These are phyloP conservation scores for Plasmodium malariae DNA, from an alignment of 169 alveolate genomes.

Conservation along the genomic window DNA sequence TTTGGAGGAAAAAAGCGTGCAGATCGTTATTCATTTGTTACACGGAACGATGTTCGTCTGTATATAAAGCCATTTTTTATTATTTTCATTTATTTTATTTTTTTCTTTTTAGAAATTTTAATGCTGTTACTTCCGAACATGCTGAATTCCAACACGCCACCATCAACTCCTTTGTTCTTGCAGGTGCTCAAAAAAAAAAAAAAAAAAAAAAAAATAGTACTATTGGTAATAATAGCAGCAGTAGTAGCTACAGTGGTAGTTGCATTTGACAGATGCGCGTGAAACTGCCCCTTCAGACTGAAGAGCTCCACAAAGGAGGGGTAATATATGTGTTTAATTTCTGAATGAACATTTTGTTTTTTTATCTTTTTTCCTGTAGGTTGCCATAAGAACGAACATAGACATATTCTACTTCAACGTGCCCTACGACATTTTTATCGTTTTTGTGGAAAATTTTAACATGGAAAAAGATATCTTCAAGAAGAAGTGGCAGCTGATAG, in stretches of 20 bases:
- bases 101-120: conserved; percentile 31
- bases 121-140: conserved; percentile 70
- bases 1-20: background rate
- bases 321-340: too few species aligned
- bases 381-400: conserved; percentile 80
- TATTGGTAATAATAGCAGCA: background rate
- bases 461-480: conserved; percentile 79
- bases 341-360: too few species aligned
- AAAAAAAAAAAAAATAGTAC: background rate
- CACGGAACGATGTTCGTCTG: background rate
- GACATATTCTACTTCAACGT: conserved; percentile 81
- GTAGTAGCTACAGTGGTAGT: too few species aligned
- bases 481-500: conserved; percentile 80
- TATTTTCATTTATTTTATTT: background rate
- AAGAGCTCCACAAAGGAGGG: too few species aligned
- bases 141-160: conserved; percentile 79
- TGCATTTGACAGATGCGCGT: too few species aligned
- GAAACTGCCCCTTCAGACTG: too few species aligned
- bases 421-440: conserved; percentile 79
- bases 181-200: conserved; percentile 46
- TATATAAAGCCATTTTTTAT: background rate
- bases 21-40: background rate
- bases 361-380: conserved; percentile 37
- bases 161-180: conserved; percentile 75
- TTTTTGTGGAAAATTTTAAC: conserved; percentile 73